phyloP scores from a whole-genome alignment of 345 rosid genomes.

The Cardamine occulta region DNA sequence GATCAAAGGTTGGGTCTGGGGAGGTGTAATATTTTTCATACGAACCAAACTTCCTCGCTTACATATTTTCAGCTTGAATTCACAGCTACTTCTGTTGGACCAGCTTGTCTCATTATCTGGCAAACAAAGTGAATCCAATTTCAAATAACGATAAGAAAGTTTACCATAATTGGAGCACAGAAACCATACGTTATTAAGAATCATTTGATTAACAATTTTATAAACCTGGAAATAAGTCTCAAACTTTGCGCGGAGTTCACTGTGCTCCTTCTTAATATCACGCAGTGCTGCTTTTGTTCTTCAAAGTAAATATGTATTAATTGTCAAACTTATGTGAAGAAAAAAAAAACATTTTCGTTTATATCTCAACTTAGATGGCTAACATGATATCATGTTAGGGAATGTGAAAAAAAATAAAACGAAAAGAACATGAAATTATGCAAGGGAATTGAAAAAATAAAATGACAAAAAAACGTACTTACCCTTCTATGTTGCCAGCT shows the following conservation, averaged over 20 bases:
- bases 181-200: not conserved
- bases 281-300: conserved; percentile 29
- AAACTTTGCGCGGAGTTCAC: conserved; percentile 39
- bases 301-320: not conserved
- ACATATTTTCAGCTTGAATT: conserved; percentile 30
- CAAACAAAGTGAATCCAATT: conserved; percentile 5
- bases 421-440: not conserved
- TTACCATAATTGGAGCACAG: not conserved
- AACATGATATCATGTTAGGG: not conserved
- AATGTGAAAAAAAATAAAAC: not conserved
- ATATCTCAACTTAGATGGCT: not conserved
- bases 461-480: not conserved
- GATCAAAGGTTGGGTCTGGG: conserved; percentile 11
- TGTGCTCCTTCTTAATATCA: conserved; percentile 37
- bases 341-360: not conserved
- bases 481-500: conserved; percentile 36
- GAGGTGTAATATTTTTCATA: not conserved
- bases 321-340: not conserved
- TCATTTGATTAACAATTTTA: not conserved
- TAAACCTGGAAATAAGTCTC: conserved; percentile 39
- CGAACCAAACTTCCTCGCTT: conserved; percentile 15
- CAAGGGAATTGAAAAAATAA: not conserved
- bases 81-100: conserved; percentile 40
- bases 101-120: conserved; percentile 41
- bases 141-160: not conserved